phyloP scores from a whole-genome alignment of 495 filamentous ascomycete species.

The Hypoxylon lenormandii region DNA sequence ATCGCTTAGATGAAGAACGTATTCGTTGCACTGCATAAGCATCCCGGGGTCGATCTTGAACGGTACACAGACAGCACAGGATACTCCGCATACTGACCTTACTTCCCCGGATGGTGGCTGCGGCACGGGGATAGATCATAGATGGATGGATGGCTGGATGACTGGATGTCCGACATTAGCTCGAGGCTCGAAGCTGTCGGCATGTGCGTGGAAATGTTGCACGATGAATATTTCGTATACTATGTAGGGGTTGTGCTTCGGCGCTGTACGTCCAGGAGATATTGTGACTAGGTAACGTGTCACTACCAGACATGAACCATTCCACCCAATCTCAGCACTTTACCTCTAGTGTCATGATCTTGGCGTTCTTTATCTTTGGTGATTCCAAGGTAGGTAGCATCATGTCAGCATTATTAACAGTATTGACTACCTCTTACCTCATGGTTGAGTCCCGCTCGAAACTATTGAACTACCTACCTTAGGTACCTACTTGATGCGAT shows the following conservation, averaged over 20 bases:
- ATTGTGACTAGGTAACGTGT: constrained; percentile 19
- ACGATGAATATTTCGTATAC: background rate
- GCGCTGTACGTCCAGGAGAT: background rate
- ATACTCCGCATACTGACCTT: constrained; percentile 20
- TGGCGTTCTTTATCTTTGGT: constrained; percentile 10
- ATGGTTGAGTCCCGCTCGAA: background rate
- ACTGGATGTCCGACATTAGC: background rate
- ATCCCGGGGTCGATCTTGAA: constrained; percentile 35
- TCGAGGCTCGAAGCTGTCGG: background rate
- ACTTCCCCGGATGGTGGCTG: constrained; percentile 17
- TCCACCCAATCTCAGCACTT: constrained; percentile 2
- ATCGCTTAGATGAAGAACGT: constrained; percentile 1
- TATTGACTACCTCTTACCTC: background rate
- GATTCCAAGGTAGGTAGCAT: constrained; percentile 9
- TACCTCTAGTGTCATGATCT: background rate
- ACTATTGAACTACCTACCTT: background rate
- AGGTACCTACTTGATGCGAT: background rate
- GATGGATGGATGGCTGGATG: background rate
- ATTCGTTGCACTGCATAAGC: constrained; percentile 18
- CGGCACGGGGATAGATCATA: background rate
- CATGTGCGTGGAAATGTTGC: background rate
- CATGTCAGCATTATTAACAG: constrained; percentile 29
- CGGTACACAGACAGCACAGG: constrained; percentile 1
- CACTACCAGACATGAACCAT: background rate
- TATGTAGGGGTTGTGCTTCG: constrained; percentile 9